phyloP scores from a whole-genome alignment of 2,329 filamentous ascomycete genomes.

The Verticillium klebahnii region DNA sequence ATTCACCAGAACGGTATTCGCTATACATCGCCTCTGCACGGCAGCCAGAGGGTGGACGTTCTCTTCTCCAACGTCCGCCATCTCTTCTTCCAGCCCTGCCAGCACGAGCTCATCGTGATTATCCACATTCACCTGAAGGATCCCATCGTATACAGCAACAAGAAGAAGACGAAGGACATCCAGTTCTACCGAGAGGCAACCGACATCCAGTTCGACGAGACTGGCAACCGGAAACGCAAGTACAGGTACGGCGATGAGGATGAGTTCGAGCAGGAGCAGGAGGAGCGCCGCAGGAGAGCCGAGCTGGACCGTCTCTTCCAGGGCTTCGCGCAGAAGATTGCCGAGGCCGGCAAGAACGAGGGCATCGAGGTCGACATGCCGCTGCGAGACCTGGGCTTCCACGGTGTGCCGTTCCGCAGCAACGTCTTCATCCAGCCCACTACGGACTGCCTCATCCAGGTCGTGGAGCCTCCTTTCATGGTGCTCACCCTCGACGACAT shows the following conservation, averaged over 20 bases:
- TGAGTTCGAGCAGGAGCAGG: constrained; percentile 97
- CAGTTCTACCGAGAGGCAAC: constrained; percentile 98
- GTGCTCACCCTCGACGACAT: constrained; percentile 94
- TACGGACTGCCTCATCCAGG: constrained; percentile 93
- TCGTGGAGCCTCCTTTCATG: constrained; percentile 95
- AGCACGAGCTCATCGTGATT: constrained; percentile 93
- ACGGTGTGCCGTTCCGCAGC: constrained; percentile 90
- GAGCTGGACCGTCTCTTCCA: constrained; percentile 95
- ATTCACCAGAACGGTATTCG: constrained; percentile 99
- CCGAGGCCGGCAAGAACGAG: constrained; percentile 88
- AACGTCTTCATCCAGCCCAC: constrained; percentile 95
- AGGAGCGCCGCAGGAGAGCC: constrained; percentile 86
- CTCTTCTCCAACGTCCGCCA: constrained; percentile 98
- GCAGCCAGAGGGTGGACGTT: constrained; percentile 82
- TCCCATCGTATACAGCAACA: constrained; percentile 94
- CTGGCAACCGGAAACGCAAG: constrained; percentile 94
- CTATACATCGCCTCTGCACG: constrained; percentile 77
- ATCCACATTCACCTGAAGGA: constrained; percentile 98
- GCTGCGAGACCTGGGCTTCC: constrained; percentile 93
- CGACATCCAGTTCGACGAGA: constrained; percentile 98
- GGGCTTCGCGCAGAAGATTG: constrained; percentile 94
- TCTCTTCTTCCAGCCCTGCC: constrained; percentile 96
- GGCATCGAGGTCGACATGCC: constrained; percentile 93
- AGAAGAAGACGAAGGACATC: constrained; percentile 97
- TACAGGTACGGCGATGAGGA: constrained; percentile 98